Percentiles rank a stretch among this genome's conserved stretches.
Evolutionary conservation across 106 monocot species (phyloP).

Genomic region (Cymbidium sinense): DNA sequence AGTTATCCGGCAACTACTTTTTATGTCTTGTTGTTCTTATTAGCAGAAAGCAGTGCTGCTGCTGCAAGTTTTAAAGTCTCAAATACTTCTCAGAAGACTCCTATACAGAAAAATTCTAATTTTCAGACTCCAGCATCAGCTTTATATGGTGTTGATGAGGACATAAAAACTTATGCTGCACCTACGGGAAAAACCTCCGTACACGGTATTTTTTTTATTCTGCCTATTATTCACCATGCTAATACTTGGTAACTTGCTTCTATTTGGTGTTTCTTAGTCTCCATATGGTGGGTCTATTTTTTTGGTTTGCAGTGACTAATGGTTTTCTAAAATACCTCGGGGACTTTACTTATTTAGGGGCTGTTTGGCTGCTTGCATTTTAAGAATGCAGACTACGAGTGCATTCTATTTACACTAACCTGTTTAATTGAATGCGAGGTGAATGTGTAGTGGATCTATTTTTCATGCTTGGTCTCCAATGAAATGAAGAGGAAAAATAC

Average conservation of each 20-base stretch:
- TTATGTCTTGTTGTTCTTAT: neutral
- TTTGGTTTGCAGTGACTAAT: neutral
- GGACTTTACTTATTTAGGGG: neutral
- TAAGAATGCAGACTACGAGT: neutral
- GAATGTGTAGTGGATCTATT: neutral
- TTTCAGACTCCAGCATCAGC: constrained; percentile 93
- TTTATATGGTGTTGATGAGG: constrained; percentile 59
- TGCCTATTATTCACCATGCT: neutral
- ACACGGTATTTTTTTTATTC: constrained; percentile 19
- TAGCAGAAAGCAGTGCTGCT: constrained; percentile 6
- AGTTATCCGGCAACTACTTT: neutral
- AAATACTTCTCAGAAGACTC: constrained; percentile 20
- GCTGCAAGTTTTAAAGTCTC: constrained; percentile 12
- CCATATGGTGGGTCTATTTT: neutral
- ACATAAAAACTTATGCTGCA: constrained; percentile 5
- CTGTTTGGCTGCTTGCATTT: neutral
- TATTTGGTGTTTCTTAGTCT: neutral
- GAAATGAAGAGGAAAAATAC: neutral
- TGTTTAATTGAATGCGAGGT: neutral
- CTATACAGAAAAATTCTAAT: constrained; percentile 43
- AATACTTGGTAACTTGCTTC: neutral
- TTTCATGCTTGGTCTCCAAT: neutral
- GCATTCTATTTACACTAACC: neutral
- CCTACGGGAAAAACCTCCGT: constrained; percentile 12
- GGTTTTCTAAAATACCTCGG: neutral